phyloP scores from a whole-genome alignment of 352 stramenopile genomes.

The Globisporangium acanthophoron region DNA sequence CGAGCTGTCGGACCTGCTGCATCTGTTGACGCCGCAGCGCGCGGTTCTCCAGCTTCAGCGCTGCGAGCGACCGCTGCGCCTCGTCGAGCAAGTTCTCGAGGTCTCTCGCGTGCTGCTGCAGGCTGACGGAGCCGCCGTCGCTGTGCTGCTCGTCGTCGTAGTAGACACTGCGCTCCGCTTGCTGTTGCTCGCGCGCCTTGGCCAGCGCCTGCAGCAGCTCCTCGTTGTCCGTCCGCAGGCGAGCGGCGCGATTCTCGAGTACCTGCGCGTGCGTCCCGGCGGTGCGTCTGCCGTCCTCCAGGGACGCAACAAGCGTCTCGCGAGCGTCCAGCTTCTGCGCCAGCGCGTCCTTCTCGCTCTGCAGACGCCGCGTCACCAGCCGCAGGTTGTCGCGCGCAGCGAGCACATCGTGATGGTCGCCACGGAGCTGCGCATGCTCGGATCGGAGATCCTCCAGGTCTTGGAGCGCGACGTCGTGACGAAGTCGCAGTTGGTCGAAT shows the following conservation, averaged over 20 bases:
- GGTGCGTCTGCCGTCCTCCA: slow-evolving; percentile 7
- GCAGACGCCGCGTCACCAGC: slow-evolving; percentile 10
- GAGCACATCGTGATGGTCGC: slow-evolving; percentile 2
- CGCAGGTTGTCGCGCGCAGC: slow-evolving; percentile 1
- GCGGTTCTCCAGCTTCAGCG: slow-evolving; percentile 33
- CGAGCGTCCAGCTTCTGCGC: slow-evolving; percentile 8
- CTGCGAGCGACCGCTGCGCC: slow-evolving; percentile 21
- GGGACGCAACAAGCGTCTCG: not conserved
- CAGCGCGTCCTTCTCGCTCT: slow-evolving; percentile 14
- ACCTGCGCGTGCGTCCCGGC: slow-evolving; percentile 7
- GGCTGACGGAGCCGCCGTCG: not conserved
- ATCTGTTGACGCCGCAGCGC: slow-evolving; percentile 18
- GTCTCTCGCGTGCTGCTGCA: slow-evolving; percentile 11
- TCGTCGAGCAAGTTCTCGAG: slow-evolving; percentile 29
- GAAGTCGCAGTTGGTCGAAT: slow-evolving; percentile 13
- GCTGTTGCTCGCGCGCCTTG: not conserved
- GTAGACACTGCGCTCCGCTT: not conserved
- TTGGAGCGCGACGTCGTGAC: not conserved
- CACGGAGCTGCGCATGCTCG: slow-evolving; percentile 17
- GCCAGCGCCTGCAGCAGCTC: slow-evolving; percentile 2
- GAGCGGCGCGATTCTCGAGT: slow-evolving; percentile 12
- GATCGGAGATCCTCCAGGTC: slow-evolving; percentile 16
- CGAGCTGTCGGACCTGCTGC: not conserved
- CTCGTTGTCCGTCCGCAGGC: slow-evolving; percentile 11
- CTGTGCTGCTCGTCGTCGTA: slow-evolving; percentile 2